phyloP scores from a whole-genome alignment of 2,329 filamentous ascomycete genomes.

The Sporothrix pseudoabietina region DNA sequence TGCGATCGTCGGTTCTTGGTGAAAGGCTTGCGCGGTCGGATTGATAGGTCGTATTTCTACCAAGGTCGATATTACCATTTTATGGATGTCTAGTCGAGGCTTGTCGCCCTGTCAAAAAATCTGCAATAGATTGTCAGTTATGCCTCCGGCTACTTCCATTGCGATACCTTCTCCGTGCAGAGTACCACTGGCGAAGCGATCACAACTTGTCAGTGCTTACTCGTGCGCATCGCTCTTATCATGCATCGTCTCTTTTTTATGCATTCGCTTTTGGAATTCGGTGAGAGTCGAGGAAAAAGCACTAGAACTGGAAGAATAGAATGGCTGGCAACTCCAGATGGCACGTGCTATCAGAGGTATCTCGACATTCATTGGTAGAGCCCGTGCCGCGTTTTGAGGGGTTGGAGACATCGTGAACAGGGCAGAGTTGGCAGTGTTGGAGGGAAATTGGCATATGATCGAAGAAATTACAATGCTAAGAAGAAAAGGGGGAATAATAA shows the following conservation, averaged over 20 bases:
- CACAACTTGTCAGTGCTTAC: neutral
- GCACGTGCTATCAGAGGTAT: neutral
- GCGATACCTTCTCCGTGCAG: neutral
- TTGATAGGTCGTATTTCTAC: constrained; percentile 1
- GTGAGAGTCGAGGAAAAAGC: neutral
- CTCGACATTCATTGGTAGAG: neutral
- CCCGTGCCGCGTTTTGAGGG: neutral
- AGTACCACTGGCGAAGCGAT: neutral
- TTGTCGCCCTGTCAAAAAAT: neutral
- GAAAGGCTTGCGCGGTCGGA: neutral
- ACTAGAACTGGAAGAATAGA: neutral
- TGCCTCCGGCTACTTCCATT: neutral
- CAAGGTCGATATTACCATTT: neutral
- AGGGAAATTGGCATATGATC: neutral
- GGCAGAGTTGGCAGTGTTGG: neutral
- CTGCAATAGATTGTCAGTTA: constrained; percentile 2
- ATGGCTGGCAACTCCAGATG: neutral
- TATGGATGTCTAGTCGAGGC: neutral
- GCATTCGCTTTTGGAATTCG: neutral
- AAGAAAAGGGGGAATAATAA: neutral
- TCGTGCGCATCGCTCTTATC: neutral
- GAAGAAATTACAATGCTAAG: neutral
- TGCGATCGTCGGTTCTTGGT: neutral
- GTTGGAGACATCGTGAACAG: neutral
- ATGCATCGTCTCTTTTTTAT: neutral